These are phyloP conservation scores for Arthroderma sp. DNA, from an alignment of 2,329 filamentous ascomycete species.

Conservation along the genomic window DNA sequence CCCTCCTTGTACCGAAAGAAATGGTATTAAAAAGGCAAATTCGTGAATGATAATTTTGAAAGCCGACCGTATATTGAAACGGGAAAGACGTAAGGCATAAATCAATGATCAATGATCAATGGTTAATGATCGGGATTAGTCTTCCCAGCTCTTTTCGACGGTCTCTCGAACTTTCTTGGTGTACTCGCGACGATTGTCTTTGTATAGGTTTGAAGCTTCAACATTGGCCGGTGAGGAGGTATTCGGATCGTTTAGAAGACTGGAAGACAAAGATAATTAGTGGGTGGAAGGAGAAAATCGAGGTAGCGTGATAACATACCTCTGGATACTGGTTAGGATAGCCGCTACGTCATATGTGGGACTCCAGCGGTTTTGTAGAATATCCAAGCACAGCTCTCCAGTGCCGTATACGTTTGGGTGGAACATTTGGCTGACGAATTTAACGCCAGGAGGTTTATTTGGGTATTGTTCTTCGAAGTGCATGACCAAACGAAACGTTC, in stretches of 20 bases:
- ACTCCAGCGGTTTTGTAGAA: constrained; percentile 95
- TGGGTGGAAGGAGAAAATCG: background rate
- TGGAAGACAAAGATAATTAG: constrained; percentile 25
- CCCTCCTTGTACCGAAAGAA: no score
- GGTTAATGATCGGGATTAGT: constrained; percentile 40
- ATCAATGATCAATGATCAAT: constrained; percentile 22
- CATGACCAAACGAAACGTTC: constrained; percentile 95
- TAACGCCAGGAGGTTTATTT: constrained; percentile 94
- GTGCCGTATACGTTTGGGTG: constrained; percentile 97
- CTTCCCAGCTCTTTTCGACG: constrained; percentile 99
- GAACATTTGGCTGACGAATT: constrained; percentile 99
- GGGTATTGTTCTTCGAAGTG: constrained; percentile 98
- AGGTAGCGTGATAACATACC: constrained; percentile 39
- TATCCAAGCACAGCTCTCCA: constrained; percentile 90
- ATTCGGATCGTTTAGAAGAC: constrained; percentile 92
- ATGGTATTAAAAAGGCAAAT: no score
- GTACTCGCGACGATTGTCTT: constrained; percentile 94
- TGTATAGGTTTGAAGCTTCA: constrained; percentile 95
- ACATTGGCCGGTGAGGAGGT: constrained; percentile 97
- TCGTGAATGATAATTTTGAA: no score
- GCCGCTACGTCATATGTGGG: constrained; percentile 97
- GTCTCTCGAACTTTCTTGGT: constrained; percentile 90
- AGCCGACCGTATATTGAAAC: background rate
- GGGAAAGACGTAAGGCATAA: background rate
- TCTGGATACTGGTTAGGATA: constrained; percentile 94